Conservation (phyloP, 2,329 filamentous ascomycete species). For the Trichophyton equinum region DNA sequence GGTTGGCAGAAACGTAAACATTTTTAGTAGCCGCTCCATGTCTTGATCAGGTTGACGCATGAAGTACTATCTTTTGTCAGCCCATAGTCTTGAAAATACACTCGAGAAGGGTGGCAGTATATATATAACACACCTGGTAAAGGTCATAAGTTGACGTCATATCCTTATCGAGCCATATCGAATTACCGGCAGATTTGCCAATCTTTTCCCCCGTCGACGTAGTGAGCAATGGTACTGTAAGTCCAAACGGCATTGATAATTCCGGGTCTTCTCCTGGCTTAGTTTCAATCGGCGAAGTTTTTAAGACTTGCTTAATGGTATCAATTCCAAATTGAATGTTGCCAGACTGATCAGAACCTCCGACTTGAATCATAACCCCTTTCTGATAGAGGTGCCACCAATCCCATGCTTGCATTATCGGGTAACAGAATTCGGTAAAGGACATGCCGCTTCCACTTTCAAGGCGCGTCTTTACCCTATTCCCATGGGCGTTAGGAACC, state of each 20-base stretch:
- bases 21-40: slow-evolving; percentile 67
- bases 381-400: slow-evolving; percentile 78
- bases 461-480: slow-evolving; percentile 67
- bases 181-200: slow-evolving; percentile 88
- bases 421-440: slow-evolving; percentile 84
- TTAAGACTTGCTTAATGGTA: slow-evolving; percentile 62
- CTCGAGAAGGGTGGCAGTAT: not conserved
- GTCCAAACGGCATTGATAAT: slow-evolving; percentile 53
- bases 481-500: not conserved
- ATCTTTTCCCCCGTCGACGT: slow-evolving; percentile 80
- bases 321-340: slow-evolving; percentile 90
- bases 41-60: slow-evolving; percentile 69
- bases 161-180: slow-evolving; percentile 76
- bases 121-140: slow-evolving; percentile 46
- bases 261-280: slow-evolving; percentile 17
- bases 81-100: not conserved
- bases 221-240: slow-evolving; percentile 83
- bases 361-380: slow-evolving; percentile 72
- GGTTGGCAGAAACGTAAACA: slow-evolving; percentile 79
- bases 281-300: slow-evolving; percentile 30
- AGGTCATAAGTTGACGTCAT: slow-evolving; percentile 75
- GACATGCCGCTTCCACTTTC: slow-evolving; percentile 85
- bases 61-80: slow-evolving; percentile 53
- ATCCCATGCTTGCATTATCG: slow-evolving; percentile 88
- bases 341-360: slow-evolving; percentile 89